Conservation (phyloP, 371 early-diverging fungal species). For the Batkoa obscura region DNA sequence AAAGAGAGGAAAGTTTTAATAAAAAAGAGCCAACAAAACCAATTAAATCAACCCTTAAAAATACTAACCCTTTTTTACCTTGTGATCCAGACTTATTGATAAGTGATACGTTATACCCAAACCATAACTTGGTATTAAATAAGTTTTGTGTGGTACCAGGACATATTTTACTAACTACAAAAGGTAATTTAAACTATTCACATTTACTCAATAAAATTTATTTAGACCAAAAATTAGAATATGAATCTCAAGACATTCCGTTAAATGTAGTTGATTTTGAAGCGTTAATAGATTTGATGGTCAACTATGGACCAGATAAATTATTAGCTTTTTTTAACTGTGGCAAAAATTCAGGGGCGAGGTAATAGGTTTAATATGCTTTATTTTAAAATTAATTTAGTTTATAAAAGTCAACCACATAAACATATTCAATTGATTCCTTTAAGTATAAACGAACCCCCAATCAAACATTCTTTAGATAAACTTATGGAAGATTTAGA, state of each 20-base stretch:
- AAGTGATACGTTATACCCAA: neutral
- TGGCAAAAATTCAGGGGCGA: neutral
- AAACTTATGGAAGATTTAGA: neutral
- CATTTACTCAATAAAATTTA: neutral
- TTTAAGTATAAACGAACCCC: neutral
- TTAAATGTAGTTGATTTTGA: neutral
- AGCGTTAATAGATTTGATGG: neutral
- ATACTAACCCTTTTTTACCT: constrained; percentile 1
- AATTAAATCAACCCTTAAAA: neutral
- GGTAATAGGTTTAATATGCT: neutral
- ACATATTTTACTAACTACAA: neutral
- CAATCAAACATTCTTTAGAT: neutral
- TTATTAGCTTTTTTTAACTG: constrained; percentile 3
- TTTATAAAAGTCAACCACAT: constrained; percentile 1
- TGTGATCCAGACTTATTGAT: neutral
- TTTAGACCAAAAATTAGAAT: neutral
- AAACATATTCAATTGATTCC: constrained; percentile 2
- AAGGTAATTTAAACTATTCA: neutral
- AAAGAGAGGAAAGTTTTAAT: too few relatives aligned
- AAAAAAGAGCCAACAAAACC: too few relatives aligned
- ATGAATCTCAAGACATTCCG: neutral
- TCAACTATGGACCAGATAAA: neutral
- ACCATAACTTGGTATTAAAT: constrained; percentile 2
- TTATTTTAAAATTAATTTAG: neutral
- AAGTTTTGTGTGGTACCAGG: constrained; percentile 3